These are phyloP conservation scores for Cadophora luteo-olivacea DNA, from an alignment of 2,329 filamentous ascomycete species.

Conservation along the genomic window DNA sequence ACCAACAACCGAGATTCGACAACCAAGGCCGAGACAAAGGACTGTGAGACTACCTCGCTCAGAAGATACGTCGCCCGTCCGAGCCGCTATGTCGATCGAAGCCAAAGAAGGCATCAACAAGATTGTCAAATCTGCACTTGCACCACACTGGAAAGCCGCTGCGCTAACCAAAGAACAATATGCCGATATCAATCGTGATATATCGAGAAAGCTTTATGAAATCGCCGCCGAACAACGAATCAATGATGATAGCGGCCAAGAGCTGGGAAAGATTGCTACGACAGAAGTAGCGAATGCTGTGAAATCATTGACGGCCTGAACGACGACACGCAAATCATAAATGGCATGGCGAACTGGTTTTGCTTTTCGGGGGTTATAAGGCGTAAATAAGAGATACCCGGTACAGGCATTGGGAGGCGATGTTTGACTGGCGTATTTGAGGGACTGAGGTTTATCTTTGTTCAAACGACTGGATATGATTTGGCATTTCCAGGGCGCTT, in stretches of 20 bases:
- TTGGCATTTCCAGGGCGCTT: constrained; percentile 16
- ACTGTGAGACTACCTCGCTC: constrained; percentile 44
- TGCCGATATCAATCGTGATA: constrained; percentile 86
- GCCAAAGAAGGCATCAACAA: constrained; percentile 89
- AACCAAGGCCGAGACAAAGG: constrained; percentile 42
- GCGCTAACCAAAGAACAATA: constrained; percentile 89
- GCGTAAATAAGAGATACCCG: constrained; percentile 39
- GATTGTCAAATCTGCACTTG: constrained; percentile 83
- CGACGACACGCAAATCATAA: constrained; percentile 25
- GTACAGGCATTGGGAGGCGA: constrained; percentile 23
- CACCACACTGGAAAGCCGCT: constrained; percentile 77
- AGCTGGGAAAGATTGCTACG: constrained; percentile 78
- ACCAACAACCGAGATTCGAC: constrained; percentile 35
- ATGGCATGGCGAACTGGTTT: constrained; percentile 28
- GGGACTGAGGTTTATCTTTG: constrained; percentile 13
- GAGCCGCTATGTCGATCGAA: constrained; percentile 72
- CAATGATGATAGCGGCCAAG: constrained; percentile 70
- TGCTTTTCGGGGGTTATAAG: constrained; percentile 30
- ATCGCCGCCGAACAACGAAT: constrained; percentile 51
- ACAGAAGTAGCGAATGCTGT: constrained; percentile 82
- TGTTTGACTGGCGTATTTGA: constrained; percentile 9
- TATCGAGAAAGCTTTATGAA: constrained; percentile 88
- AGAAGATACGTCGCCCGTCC: constrained; percentile 70
- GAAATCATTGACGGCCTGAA: constrained; percentile 55
- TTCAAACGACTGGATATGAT: constrained; percentile 27